Evolutionary conservation across 768 basidiomycete species (phyloP).

Genomic region (Mycena amicta): DNA sequence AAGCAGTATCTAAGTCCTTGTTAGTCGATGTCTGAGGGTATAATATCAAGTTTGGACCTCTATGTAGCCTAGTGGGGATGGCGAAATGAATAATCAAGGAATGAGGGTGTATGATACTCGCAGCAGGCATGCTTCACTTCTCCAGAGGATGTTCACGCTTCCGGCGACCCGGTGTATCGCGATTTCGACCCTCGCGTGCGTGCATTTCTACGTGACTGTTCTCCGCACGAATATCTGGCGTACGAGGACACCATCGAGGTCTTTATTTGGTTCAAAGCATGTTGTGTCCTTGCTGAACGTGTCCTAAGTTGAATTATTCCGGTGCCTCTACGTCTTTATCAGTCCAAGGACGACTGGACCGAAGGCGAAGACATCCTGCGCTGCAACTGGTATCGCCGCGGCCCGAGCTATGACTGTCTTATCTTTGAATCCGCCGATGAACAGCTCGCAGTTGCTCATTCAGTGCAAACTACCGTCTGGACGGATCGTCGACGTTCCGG

Average conservation of each 20-base stretch:
- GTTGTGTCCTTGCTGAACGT: too few species aligned
- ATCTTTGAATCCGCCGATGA: not conserved
- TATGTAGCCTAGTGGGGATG: too few species aligned
- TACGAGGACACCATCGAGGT: too few species aligned
- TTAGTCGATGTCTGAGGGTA: too few species aligned
- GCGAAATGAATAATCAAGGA: too few species aligned
- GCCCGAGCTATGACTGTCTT: not conserved
- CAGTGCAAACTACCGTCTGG: not conserved
- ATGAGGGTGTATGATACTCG: too few species aligned
- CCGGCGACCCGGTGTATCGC: not conserved
- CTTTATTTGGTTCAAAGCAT: too few species aligned
- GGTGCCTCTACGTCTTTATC: not conserved
- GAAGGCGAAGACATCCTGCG: constrained; percentile 1
- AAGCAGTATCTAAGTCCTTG: too few species aligned
- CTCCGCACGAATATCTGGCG: not conserved
- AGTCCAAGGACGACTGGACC: not conserved
- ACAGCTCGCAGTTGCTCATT: not conserved
- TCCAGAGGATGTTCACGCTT: not conserved
- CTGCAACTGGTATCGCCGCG: constrained; percentile 1
- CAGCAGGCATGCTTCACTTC: too few species aligned
- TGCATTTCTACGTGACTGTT: not conserved
- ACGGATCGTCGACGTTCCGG: not conserved
- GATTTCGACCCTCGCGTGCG: constrained; percentile 1
- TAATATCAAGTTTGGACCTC: too few species aligned
- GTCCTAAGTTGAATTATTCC: not conserved